A percentile compares a stretch with the other conserved stretches of the same genome.
Evolutionary conservation across 169 alveolate genomes (phyloP).

Genomic region (Toxoplasma gondii): DNA sequence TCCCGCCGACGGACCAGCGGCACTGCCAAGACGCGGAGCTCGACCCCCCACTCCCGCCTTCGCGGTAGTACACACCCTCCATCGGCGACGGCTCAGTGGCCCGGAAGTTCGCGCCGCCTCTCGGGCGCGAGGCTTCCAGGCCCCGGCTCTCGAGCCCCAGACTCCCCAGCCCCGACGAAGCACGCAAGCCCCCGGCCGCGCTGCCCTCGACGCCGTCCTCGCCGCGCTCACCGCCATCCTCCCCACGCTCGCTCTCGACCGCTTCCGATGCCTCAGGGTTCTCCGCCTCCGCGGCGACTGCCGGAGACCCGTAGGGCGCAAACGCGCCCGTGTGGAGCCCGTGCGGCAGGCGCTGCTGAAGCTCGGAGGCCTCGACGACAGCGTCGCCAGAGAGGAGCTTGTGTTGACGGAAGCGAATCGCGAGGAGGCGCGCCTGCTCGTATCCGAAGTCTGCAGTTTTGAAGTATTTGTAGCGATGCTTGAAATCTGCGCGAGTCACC

Average conservation of each 20-base stretch:
- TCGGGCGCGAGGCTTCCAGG: too few species aligned
- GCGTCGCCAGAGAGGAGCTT: constrained; percentile 27
- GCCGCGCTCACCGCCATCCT: not conserved
- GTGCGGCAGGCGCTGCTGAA: not conserved
- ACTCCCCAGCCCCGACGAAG: not conserved
- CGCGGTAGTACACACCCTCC: constrained; percentile 17
- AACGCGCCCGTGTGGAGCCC: not conserved
- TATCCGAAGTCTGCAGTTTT: constrained; percentile 3
- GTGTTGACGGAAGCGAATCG: constrained; percentile 22
- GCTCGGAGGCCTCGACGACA: constrained; percentile 20
- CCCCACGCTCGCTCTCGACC: not conserved
- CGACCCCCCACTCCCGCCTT: not conserved
- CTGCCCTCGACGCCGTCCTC: not conserved
- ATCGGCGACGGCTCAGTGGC: constrained; percentile 3
- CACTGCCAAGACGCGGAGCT: constrained; percentile 10
- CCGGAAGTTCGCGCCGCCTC: not conserved
- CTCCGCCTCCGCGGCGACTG: not conserved
- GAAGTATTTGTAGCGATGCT: constrained; percentile 12
- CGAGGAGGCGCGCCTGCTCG: constrained; percentile 24
- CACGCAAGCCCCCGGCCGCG: not conserved
- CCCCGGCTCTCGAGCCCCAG: too few species aligned
- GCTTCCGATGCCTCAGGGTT: not conserved
- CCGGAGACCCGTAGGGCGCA: not conserved
- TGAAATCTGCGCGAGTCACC: not conserved
- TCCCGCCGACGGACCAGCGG: constrained; percentile 23